These are phyloP conservation scores for Fusarium liriodendri DNA, from an alignment of 2,329 filamentous ascomycete species.

Conservation along the genomic window DNA sequence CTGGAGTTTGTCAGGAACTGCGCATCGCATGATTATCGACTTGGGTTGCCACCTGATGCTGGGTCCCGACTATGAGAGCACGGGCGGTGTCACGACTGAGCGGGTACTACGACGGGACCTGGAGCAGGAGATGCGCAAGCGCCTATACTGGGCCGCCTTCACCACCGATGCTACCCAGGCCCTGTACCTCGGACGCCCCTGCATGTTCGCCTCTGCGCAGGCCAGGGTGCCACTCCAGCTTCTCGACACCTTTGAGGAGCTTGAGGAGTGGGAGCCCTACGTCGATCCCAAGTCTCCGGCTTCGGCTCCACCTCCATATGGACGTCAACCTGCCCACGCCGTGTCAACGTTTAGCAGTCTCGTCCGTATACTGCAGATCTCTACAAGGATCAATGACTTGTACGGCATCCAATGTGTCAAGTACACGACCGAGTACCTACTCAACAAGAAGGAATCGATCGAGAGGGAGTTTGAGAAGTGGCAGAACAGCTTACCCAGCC, in stretches of 20 bases:
- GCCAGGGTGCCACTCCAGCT: conserved; percentile 47
- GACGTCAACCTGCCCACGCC: conserved; percentile 44
- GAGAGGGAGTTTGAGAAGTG: conserved; percentile 44
- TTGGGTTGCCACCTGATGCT: conserved; percentile 51
- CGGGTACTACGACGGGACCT: conserved; percentile 44
- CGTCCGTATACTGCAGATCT: conserved; percentile 44
- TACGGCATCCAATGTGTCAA: conserved; percentile 45
- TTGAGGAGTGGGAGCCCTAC: conserved; percentile 50
- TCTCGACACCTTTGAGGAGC: conserved; percentile 49
- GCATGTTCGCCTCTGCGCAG: conserved; percentile 47
- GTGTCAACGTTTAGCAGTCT: conserved; percentile 45
- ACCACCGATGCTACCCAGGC: conserved; percentile 49
- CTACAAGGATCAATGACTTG: conserved; percentile 42
- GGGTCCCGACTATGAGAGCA: conserved; percentile 42
- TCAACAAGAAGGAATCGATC: conserved; percentile 41
- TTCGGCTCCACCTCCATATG: conserved; percentile 40
- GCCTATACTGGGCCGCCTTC: conserved; percentile 51
- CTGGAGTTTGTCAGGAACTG: conserved; percentile 51
- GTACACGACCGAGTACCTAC: conserved; percentile 41
- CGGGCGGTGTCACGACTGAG: conserved; percentile 39
- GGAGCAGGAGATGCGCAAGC: conserved; percentile 49
- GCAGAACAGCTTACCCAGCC: conserved; percentile 39
- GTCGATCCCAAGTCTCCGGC: conserved; percentile 44
- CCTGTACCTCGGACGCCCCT: conserved; percentile 49
- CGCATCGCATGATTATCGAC: conserved; percentile 54